Percentiles rank a stretch among this genome's conserved stretches.
Evolutionary conservation across 345 rosid species (phyloP).

Genomic region (Arabis hirsuta): DNA sequence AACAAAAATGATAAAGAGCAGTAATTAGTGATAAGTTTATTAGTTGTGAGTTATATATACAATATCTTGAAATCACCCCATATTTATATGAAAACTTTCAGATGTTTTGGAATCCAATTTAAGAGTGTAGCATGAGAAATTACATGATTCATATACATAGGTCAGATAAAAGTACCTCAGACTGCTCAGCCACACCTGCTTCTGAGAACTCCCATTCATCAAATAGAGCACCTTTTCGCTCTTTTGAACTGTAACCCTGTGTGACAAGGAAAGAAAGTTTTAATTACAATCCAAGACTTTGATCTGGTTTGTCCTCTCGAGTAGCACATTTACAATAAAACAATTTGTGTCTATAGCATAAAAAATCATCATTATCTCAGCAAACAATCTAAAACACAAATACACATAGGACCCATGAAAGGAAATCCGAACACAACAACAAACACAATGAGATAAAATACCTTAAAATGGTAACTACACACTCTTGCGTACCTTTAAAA

Average conservation of each 20-base stretch:
- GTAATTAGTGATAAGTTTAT: not conserved
- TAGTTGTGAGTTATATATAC: not conserved
- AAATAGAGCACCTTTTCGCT: conserved; percentile 68
- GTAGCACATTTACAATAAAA: not conserved
- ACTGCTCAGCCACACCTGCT: conserved; percentile 59
- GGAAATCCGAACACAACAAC: not conserved
- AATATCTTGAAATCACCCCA: not conserved
- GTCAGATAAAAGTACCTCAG: conserved; percentile 64
- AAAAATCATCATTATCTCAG: conserved; percentile 5
- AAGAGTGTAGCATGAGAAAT: conserved; percentile 18
- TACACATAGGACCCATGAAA: not conserved
- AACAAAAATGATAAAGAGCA: conserved; percentile 15
- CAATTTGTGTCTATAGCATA: not conserved
- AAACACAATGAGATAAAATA: conserved; percentile 4
- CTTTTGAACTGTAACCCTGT: conserved; percentile 92
- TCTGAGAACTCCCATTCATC: conserved; percentile 96
- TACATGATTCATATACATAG: conserved; percentile 1
- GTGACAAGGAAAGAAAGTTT: conserved; percentile 16
- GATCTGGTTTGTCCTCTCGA: not conserved
- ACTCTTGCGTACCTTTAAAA: conserved; percentile 68
- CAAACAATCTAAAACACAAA: not conserved
- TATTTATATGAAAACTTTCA: conserved; percentile 2
- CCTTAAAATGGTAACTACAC: conserved; percentile 19
- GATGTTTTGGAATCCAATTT: conserved; percentile 1
- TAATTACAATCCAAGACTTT: not conserved